Evolutionary conservation across 2,329 filamentous ascomycete genomes (phyloP), one percentile per base, ranked within the genome.

Genomic region (Blastomyces parvus): DNA sequence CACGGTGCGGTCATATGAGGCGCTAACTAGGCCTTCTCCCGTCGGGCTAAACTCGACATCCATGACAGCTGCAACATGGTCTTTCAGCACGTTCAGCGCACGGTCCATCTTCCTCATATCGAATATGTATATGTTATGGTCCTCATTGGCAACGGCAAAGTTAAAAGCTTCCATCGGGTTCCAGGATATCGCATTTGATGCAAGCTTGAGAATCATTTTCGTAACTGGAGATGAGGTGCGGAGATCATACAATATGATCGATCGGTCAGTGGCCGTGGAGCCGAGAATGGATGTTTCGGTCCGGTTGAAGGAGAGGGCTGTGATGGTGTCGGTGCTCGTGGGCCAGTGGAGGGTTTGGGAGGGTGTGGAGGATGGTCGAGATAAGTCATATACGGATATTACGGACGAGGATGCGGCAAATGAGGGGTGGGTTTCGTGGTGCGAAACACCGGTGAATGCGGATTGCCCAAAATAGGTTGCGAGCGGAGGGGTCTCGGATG

Each of bases 161-260:
- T 97, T 96, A 81, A 96, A 96, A 8, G 91, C 89, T 76, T 96
- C 92, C 88, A 97, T 94, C 0, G 94, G 94, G 69, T 97, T 97
- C 91, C 93, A 99, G 53, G 88, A 83, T 61, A 97, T 83, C 59
- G 87, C 84, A 78, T 96, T 97, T 64, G 86, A 88, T 46, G 91
- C 86, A 68, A 99, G 88, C 61, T 85, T 89, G 68, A 97, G 84
- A 14, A 91, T 83, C 0, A 89, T 88, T 72, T 92, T 92, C 66
- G 89, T 84, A 22, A 97, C 81, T 13, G 94, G 90, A 46, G 87
- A 90, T 5, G 87, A 88, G 14, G 93, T 96, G 60, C 94, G 87
- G 56, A 97, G 82, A 73, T 99, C 94, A 77, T 97, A 97, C 65
- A 99, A 83, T 52, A 97, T 87, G 65, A 99, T 79, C 36, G 88